phyloP scores from a whole-genome alignment of 768 basidiomycete genomes.

The Phylloporus sp. region DNA sequence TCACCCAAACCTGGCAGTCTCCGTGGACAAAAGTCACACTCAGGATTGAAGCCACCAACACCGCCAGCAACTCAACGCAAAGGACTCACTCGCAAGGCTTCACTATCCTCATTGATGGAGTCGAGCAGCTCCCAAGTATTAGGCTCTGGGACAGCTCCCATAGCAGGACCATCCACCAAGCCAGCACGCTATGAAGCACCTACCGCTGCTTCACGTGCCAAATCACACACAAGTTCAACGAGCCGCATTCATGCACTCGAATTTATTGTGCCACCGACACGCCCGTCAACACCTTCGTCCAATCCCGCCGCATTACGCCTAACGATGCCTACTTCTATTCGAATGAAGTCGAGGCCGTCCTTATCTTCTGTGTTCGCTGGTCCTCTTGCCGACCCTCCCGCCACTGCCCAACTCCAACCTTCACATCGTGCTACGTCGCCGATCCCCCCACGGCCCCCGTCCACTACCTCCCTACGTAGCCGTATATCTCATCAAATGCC shows the following conservation, averaged over 20 bases:
- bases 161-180: slow-evolving; percentile 36
- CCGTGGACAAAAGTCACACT: slow-evolving; percentile 81
- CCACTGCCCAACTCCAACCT: slow-evolving; percentile 29
- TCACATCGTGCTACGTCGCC: slow-evolving; percentile 55
- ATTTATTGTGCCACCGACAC: slow-evolving; percentile 67
- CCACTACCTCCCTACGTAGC: slow-evolving; percentile 45
- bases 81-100: slow-evolving; percentile 67
- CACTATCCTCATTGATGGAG: slow-evolving; percentile 72
- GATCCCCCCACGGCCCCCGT: slow-evolving; percentile 55
- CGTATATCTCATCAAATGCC: slow-evolving; percentile 27
- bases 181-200: slow-evolving; percentile 66
- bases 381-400: slow-evolving; percentile 29
- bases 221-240: slow-evolving; percentile 61
- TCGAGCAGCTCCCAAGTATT: slow-evolving; percentile 50
- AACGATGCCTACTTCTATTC: slow-evolving; percentile 83
- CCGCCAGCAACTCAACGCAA: slow-evolving; percentile 62
- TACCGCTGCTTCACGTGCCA: slow-evolving; percentile 79
- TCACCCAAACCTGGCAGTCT: slow-evolving; percentile 69
- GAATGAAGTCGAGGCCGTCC: slow-evolving; percentile 69
- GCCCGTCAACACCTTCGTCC: slow-evolving; percentile 76
- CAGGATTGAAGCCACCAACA: slow-evolving; percentile 72
- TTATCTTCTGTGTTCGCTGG: slow-evolving; percentile 72
- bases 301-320: slow-evolving; percentile 75
- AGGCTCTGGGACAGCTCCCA: slow-evolving; percentile 44
- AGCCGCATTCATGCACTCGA: slow-evolving; percentile 57